Evolutionary conservation across 2,329 filamentous ascomycete genomes (phyloP).

Genomic region (Fonsecaea nubica): DNA sequence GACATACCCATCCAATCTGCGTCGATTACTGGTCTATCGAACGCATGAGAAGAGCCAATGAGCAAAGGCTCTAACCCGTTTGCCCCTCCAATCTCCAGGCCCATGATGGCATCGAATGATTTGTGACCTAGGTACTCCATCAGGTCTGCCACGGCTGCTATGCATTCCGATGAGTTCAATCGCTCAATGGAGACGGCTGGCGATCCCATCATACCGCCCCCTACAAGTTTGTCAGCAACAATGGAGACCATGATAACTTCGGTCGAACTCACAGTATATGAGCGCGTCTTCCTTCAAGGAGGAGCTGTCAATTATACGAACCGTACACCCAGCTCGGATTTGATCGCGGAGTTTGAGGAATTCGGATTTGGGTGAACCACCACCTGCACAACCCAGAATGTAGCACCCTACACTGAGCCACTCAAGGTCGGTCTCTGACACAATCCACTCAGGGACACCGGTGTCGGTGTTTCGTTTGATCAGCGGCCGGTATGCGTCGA

Average conservation of each 20-base stretch:
- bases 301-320: slow-evolving; percentile 50
- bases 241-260: slow-evolving; percentile 30
- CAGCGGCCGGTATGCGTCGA: slow-evolving; percentile 50
- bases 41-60: slow-evolving; percentile 41
- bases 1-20: slow-evolving; percentile 55
- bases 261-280: slow-evolving; percentile 47
- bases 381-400: slow-evolving; percentile 57
- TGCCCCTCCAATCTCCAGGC: slow-evolving; percentile 45
- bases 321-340: slow-evolving; percentile 48
- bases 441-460: slow-evolving; percentile 49
- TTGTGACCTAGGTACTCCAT: slow-evolving; percentile 55
- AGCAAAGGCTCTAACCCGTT: slow-evolving; percentile 56
- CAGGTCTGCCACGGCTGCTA: slow-evolving; percentile 57
- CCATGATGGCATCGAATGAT: slow-evolving; percentile 48
- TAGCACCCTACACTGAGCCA: slow-evolving; percentile 58
- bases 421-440: slow-evolving; percentile 54
- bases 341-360: slow-evolving; percentile 48
- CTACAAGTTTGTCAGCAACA: slow-evolving; percentile 35
- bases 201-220: slow-evolving; percentile 60
- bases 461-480: slow-evolving; percentile 50
- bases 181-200: slow-evolving; percentile 68
- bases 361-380: slow-evolving; percentile 54
- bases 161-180: slow-evolving; percentile 62
- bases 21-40: slow-evolving; percentile 52
- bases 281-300: slow-evolving; percentile 53